Conservation (phyloP, 2,329 filamentous ascomycete species). For the Pyrenophora seminiperda region DNA sequence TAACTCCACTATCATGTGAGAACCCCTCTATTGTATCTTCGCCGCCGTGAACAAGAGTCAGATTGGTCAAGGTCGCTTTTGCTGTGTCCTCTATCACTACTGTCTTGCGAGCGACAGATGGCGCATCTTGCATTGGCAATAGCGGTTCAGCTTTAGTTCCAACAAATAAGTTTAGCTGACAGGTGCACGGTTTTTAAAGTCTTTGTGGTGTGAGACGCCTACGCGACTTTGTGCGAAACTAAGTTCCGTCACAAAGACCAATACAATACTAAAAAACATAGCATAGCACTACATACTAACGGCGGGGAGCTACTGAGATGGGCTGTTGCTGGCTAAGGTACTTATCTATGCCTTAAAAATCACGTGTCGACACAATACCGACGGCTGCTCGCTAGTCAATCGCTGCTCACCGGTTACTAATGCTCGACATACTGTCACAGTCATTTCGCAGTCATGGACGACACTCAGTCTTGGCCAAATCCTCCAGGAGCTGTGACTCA, state of each 20-base stretch:
- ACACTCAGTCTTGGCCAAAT: too few species aligned
- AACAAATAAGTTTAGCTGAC: too few species aligned
- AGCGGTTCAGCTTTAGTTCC: too few species aligned
- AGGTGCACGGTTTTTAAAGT: conserved; percentile 5
- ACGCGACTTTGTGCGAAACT: too few species aligned
- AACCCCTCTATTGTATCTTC: conserved; percentile 20
- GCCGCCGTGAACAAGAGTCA: conserved; percentile 28
- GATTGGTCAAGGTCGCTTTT: not conserved
- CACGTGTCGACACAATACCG: not conserved
- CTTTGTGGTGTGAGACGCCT: too few species aligned
- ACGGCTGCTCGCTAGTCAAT: not conserved
- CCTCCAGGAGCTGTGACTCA: conserved; percentile 9
- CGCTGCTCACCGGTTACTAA: not conserved
- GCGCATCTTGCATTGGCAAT: too few species aligned
- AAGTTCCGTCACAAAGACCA: not conserved
- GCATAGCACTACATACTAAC: too few species aligned
- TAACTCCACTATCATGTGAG: conserved; percentile 32
- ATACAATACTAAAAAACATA: conserved; percentile 6
- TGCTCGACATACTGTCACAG: not conserved
- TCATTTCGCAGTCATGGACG: not conserved
- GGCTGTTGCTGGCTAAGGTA: too few species aligned
- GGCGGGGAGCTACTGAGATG: too few species aligned
- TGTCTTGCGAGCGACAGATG: not conserved
- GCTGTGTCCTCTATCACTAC: conserved; percentile 5
- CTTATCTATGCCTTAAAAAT: not conserved